A percentile compares a stretch with the other conserved stretches of the same genome.
Evolutionary conservation across 148 eudicot species (phyloP).

Genomic region (Euryodendron excelsum): DNA sequence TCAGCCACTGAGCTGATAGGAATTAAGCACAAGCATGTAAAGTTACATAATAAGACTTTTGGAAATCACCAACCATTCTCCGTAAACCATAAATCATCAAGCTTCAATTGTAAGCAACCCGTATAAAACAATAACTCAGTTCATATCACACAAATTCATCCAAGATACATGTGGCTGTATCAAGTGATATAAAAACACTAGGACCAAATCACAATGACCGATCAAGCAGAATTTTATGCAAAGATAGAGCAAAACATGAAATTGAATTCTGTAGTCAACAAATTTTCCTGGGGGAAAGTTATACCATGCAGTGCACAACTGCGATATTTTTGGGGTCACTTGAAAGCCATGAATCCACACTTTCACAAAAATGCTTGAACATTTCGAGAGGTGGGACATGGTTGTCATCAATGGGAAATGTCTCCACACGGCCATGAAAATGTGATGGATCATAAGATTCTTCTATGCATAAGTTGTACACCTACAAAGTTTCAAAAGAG

Average conservation of each 20-base stretch:
- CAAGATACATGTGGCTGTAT: neutral
- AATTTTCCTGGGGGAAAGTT: too few relatives aligned
- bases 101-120: neutral
- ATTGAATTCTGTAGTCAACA: too few relatives aligned
- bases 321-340: constrained; percentile 50
- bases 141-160: neutral
- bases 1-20: neutral
- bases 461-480: constrained; percentile 63
- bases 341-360: constrained; percentile 56
- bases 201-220: neutral
- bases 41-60: neutral
- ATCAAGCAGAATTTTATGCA: neutral
- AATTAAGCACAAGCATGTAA: neutral
- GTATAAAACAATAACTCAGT: neutral
- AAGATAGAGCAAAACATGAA: neutral
- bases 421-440: constrained; percentile 61
- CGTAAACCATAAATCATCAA: constrained; percentile 4
- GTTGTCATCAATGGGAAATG: constrained; percentile 61
- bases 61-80: neutral
- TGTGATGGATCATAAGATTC: constrained; percentile 53
- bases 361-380: constrained; percentile 60
- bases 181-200: neutral
- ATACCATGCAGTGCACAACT: constrained; percentile 66
- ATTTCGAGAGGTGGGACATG: constrained; percentile 53
- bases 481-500: constrained; percentile 26